Base-by-base conservation (phyloP, 2,329 filamentous ascomycete species). In the Chaetomium globosum region DNA sequence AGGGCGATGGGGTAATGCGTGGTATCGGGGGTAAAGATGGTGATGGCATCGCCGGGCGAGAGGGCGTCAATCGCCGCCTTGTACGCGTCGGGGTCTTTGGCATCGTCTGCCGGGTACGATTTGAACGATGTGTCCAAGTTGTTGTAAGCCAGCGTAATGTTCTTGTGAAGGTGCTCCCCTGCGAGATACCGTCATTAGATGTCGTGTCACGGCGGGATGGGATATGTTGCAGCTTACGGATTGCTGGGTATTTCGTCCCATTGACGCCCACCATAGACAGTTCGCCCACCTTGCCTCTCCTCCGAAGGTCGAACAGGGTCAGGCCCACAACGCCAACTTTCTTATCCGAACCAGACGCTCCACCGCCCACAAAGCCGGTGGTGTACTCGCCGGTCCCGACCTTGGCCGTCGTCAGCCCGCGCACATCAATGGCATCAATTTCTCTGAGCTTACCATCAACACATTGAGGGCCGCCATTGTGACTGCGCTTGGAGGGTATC, bases 331-430 rank as follows among this genome's bases (percentile, higher is more conserved):
- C 94, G 65, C 94, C 93, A 58, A 97, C 90, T 79, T 97, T 97
- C 82, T 97, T 97, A 83, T 97, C 94, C 58, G 92, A 96, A 12
- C 86, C 89, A 4, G 92, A 96, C 59, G 88, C 89, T 66, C 89
- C 90, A 67, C 88, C 89, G 65, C 91, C 92, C 64, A 97, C 93
- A 72, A 95, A 97, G 65, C 93, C 93, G 52, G 94, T 97, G 73
- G 94, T 97, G 83, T 97, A 97, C 84, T 97, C 93, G 74, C 93
- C 94, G 12, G 93, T 97, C 70, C 93, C 93, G 65, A 97, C 86
- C 90, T 89, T n/a, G 54, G 71, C 46, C 55, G 49, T 61, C 59
- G 60, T 69, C 61, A 70, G 30, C 28, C 55, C 58, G 46, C 2
- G 28, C 51, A 21, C 39, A 46, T 13, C 21, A 2, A n/a, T 23